Conservation (phyloP, 2,329 filamentous ascomycete genomes). For the Ceratocystis papillata region DNA sequence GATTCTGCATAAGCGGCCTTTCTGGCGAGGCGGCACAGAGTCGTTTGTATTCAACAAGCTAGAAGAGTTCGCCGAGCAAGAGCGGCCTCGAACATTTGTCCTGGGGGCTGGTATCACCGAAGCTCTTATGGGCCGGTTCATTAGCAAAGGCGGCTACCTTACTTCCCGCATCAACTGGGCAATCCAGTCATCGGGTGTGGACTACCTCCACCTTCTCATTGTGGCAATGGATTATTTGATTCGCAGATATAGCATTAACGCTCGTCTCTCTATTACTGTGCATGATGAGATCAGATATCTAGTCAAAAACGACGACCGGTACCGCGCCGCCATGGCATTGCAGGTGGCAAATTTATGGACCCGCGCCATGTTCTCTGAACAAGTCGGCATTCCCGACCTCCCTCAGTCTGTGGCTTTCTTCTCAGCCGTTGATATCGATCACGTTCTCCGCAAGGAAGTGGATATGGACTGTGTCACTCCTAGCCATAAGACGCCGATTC, state of each 20-base stretch:
- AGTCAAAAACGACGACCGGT: slow-evolving; percentile 73
- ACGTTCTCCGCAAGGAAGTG: slow-evolving; percentile 93
- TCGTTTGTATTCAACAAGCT: slow-evolving; percentile 97
- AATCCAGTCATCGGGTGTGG: slow-evolving; percentile 92
- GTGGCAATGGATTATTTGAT: slow-evolving; percentile 90
- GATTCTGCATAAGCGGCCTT: slow-evolving; percentile 58
- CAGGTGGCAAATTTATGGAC: slow-evolving; percentile 96
- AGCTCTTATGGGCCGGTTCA: slow-evolving; percentile 76
- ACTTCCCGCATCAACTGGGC: slow-evolving; percentile 98
- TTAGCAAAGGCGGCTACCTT: slow-evolving; percentile 84
- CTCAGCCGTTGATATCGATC: slow-evolving; percentile 87
- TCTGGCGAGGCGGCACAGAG: slow-evolving; percentile 94
- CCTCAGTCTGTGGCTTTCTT: slow-evolving; percentile 94
- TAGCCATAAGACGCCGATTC: slow-evolving; percentile 65
- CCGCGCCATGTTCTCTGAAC: slow-evolving; percentile 90
- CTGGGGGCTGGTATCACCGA: slow-evolving; percentile 93
- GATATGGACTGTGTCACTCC: slow-evolving; percentile 96
- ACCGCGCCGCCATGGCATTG: slow-evolving; percentile 80
- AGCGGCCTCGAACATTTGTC: slow-evolving; percentile 78
- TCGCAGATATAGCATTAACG: slow-evolving; percentile 71
- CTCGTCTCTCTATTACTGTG: slow-evolving; percentile 82
- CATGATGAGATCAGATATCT: slow-evolving; percentile 97
- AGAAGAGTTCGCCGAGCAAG: slow-evolving; percentile 94
- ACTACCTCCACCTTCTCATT: slow-evolving; percentile 90
- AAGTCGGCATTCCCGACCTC: slow-evolving; percentile 89